Evolutionary conservation across 73 alveolate species (phyloP).

Genomic region (Stentor roeselii): DNA sequence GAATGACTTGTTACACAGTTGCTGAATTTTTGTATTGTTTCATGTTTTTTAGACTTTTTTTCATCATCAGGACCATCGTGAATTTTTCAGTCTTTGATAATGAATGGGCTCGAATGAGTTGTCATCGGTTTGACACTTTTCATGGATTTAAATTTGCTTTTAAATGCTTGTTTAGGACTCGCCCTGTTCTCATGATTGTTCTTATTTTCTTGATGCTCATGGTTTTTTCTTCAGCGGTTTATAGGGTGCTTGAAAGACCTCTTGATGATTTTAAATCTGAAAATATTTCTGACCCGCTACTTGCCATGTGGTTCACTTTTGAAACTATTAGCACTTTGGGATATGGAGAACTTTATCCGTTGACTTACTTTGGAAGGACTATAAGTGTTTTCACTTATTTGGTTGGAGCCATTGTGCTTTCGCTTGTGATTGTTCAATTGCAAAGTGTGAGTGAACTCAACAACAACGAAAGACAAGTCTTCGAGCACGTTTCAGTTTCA

Average conservation of each 20-base stretch:
- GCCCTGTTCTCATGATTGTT: background rate
- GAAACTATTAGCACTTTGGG: background rate
- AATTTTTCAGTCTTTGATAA: constrained; percentile 4
- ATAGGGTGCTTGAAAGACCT: constrained; percentile 9
- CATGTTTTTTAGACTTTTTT: background rate
- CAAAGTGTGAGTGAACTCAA: background rate
- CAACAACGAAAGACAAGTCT: background rate
- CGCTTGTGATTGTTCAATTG: background rate
- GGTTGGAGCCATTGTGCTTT: background rate
- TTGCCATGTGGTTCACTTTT: background rate
- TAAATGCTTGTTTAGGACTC: background rate
- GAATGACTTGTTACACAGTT: background rate
- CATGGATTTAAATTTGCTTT: background rate
- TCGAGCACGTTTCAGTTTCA: background rate
- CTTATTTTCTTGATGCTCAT: background rate
- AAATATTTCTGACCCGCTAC: background rate
- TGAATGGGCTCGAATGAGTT: background rate
- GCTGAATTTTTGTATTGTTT: background rate
- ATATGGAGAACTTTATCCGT: constrained; percentile 21
- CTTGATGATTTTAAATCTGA: background rate
- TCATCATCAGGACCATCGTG: background rate
- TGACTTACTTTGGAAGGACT: constrained; percentile 10
- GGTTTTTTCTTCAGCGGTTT: background rate
- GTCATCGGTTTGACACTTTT: background rate
- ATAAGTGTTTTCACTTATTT: background rate